Conservation (phyloP, 768 basidiomycete genomes). For the Mycena capillaripes region DNA sequence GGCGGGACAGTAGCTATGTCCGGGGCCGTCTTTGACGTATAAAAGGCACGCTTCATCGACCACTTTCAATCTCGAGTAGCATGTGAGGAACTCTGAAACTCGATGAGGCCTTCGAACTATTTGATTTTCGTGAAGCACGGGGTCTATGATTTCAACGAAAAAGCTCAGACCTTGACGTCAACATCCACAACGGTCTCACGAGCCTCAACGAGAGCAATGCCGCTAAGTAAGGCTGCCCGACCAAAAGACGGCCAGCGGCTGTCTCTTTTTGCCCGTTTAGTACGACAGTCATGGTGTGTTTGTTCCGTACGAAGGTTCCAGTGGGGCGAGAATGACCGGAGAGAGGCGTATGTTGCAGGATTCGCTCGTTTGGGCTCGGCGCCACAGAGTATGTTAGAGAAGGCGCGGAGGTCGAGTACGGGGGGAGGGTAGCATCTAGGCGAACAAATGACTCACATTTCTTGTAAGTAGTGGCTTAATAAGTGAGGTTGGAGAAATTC, state of each 20-base stretch:
- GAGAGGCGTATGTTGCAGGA: constrained; percentile 16
- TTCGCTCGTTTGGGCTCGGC: neutral
- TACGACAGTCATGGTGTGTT: constrained; percentile 13
- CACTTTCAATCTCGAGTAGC: constrained; percentile 6
- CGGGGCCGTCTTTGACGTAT: constrained; percentile 5
- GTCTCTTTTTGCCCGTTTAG: constrained; percentile 23
- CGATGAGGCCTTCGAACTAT: constrained; percentile 25
- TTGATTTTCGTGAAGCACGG: neutral
- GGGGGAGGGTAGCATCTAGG: neutral
- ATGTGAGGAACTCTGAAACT: constrained; percentile 13
- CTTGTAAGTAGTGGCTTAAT: no score
- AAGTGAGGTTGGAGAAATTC: no score
- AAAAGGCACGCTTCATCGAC: constrained; percentile 4
- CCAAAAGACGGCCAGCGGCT: constrained; percentile 1
- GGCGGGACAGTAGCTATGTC: constrained; percentile 8
- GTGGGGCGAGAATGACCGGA: constrained; percentile 2
- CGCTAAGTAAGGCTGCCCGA: constrained; percentile 10
- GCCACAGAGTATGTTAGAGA: constrained; percentile 9
- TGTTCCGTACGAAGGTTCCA: constrained; percentile 17
- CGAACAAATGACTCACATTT: neutral
- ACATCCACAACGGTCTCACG: constrained; percentile 10
- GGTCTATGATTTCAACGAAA: neutral
- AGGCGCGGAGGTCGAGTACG: constrained; percentile 2
- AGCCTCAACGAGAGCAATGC: constrained; percentile 10
- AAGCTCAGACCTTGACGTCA: neutral